Evolutionary conservation across 2,329 filamentous ascomycete species (phyloP).

Genomic region (Emergomyces pasteurianus): DNA sequence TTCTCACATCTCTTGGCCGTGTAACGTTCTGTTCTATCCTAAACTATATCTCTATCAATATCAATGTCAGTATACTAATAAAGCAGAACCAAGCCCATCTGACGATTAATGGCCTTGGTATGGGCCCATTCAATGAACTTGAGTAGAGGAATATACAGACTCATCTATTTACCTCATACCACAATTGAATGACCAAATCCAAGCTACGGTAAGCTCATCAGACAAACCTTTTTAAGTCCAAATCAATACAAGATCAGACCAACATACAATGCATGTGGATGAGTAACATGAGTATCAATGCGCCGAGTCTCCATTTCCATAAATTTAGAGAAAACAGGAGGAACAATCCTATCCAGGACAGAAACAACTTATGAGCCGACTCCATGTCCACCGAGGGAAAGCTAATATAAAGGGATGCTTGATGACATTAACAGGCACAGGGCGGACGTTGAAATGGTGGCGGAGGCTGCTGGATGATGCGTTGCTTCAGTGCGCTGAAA

Average conservation of each 20-base stretch:
- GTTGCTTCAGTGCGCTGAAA: neutral
- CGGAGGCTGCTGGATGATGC: conserved; percentile 9
- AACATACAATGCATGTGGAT: too few species aligned
- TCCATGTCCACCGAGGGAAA: conserved; percentile 13
- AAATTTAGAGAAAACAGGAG: conserved; percentile 14
- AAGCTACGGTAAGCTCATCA: neutral
- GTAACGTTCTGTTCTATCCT: too few species aligned
- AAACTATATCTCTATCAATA: too few species aligned
- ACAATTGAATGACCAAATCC: conserved; percentile 10
- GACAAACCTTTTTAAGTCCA: neutral
- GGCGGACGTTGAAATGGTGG: conserved; percentile 14
- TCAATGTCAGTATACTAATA: neutral
- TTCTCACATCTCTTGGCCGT: too few species aligned
- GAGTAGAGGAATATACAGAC: conserved; percentile 12
- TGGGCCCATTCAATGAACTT: conserved; percentile 12
- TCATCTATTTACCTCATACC: conserved; percentile 13
- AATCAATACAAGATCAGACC: neutral
- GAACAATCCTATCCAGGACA: conserved; percentile 11
- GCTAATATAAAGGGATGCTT: conserved; percentile 19
- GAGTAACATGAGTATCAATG: too few species aligned
- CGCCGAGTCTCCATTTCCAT: conserved; percentile 12
- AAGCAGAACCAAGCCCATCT: conserved; percentile 11
- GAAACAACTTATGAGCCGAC: conserved; percentile 17
- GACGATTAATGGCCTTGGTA: conserved; percentile 11
- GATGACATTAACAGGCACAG: conserved; percentile 13